Base-by-base conservation (phyloP, 1,139 yeast genomes). In the Geotrichum cucujoidarum region DNA sequence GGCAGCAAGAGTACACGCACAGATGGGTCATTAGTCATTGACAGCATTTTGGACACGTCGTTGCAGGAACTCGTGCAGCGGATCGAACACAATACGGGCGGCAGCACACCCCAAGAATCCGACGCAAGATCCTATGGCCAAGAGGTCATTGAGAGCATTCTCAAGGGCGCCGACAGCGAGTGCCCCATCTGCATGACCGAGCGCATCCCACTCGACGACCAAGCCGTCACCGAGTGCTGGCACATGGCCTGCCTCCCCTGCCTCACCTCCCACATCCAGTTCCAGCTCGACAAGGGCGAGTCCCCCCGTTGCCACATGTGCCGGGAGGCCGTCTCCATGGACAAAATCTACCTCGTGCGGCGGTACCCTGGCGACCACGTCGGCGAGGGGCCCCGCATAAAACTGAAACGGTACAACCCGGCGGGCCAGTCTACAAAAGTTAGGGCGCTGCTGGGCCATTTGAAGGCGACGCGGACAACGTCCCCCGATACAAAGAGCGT, bases 111-210 rank as follows among this genome's bases (percentile, higher is more conserved):
- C 49, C n/a, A n/a, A n/a, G 49, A 56, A 50, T 38, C 52, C 57
- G 37, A 39, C 10, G 43, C 25, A 13, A 53, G 63, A 39, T 40
- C 67, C 43, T 67, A 62, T 38, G 69, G 70, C 1, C 58, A 67
- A 11, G 72, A 71, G 22, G 78, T 50, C 52, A 65, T 57, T 59
- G 63, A 48, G 60, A 63, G 57, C 31, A 57, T 70, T 20, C 43
- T 57, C 5, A 62, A 62, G n/a, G 66, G 69, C 4, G 59, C 77
- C n/a, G 69, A 66, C n/a, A 65, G 78, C 1, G 96, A 89, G 62
- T 90, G 97, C 60, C 80, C 95, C 0, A 86, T 90, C 25, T 90
- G 97, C 62, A 82, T 94, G 0, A 72, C 76, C 2, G 77, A 77
- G 1, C 83, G 88, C 11, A 67, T 69, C 22, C 70, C 75, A 1